Evolutionary conservation across 1,284 basidiomycete species (phyloP), one percentile per base, ranked within the genome.

Genomic region (Apiotrichum montevideense): DNA sequence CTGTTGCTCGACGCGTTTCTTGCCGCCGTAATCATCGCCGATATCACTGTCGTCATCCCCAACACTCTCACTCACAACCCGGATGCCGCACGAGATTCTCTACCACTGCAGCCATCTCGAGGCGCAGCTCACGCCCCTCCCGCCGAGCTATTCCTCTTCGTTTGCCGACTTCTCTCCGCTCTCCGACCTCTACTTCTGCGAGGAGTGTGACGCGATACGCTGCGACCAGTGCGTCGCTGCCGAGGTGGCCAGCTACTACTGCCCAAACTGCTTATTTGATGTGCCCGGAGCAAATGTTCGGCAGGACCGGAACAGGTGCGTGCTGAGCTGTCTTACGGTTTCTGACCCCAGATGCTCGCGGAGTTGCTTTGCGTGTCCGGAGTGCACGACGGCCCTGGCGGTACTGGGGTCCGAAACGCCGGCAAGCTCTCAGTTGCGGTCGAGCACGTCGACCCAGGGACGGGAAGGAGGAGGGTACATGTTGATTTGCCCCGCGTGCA

Each of bases 191-290:
- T 96, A 92, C 78, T 98, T 98, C 75, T 99, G 96, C 76, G 94
- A 97, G 75, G 95, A 98, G 81, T 99, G 96, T 77, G 93, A 98
- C 73, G 86, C 88, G 2, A 84, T 98, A 44, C 80, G 93, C 54
- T 99, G 96, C 72, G 88, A 94, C 70, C 83, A 86, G 63, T 98
- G 96, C 68, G 89, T 96, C 7, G 84, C 86, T 4, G 79, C 90
- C 52, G 96, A 99, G 81, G 87, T 98, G 70, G 90, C 90, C 70
- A 90, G 89, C 53, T 98, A 97, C 77, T 98, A 90, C 73, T 99
- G 96, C 71, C 96, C 96, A 29, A 94, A 95, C 74, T 99, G 96
- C 73, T 81, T 98, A n/a, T 98, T 98, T 74, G 96, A 98, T 69
- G 95, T 98, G 4, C 96, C 95, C 0, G 90, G 87, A 67, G 93